Base-by-base conservation (phyloP, 495 filamentous ascomycete genomes). In the Margaritispora aquatica region DNA sequence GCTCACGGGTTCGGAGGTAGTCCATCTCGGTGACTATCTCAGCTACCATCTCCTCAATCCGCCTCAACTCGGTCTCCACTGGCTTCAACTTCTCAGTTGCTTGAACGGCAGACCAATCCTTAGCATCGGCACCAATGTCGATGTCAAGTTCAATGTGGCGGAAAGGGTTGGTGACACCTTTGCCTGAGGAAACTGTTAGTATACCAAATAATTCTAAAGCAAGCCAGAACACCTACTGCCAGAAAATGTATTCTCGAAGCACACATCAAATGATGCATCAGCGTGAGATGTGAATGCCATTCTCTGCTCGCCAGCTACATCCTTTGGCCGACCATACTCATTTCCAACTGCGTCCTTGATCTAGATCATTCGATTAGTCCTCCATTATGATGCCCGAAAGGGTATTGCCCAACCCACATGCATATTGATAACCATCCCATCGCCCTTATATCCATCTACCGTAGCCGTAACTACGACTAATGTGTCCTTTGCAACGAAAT, bases 381-480 rank as follows among this genome's bases (percentile, higher is more conserved):
- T 60, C 26, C 13, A 17, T 15, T 19, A 22, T 24, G 26, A 48
- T 50, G 26, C 22, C 44, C 50, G 27, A 13, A n/a, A 23, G 2
- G 19, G 19, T 26, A 3, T 9, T 44, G 38, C 38, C 2, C 15
- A 53, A 83, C 92, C 62, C 82, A 97, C 94, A 73, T 96, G 89
- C 83, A 97, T 96, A 69, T 97, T 96, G 51, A 98, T 84, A 63
- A 80, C 73, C 83, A 96, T 92, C 11, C 94, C 94, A 78, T 97
- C 94, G 46, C 95, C 94, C 74, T 87, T 90, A 29, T 79, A 73
- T 15, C 94, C 94, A 69, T 84, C 80, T 15, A 96, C 83, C 54
- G 86, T 96, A 54, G 93, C 88, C 34, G 94, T 97, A n/a, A 98
- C 94, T 5, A 97, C 92, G n/a, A 98, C 94, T 59, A 98, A 78